Percentiles rank a stretch among this genome's conserved stretches.
phyloP scores from a whole-genome alignment of 805 yeast species.

The Komagataella kurtzmanii region DNA sequence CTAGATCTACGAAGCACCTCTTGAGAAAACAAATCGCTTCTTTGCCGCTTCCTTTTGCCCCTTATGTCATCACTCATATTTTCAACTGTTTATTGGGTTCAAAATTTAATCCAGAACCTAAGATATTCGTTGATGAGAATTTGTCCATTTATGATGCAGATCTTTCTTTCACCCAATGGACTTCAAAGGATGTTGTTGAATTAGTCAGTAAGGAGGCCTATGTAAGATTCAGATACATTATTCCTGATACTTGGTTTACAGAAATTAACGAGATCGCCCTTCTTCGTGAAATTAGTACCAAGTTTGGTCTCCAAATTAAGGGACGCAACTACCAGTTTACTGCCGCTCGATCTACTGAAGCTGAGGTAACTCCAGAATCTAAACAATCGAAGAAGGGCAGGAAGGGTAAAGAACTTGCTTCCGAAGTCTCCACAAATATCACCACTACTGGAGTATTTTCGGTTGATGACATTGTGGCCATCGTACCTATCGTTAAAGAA shows the following conservation, averaged over 20 bases:
- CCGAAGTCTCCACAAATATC: conserved; percentile 12
- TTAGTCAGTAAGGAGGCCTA: conserved; percentile 39
- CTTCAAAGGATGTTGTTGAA: conserved; percentile 28
- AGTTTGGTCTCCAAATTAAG: conserved; percentile 82
- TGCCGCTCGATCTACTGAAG: conserved; percentile 20
- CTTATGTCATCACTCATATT: conserved; percentile 53
- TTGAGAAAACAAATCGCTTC: conserved; percentile 33
- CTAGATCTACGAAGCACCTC: conserved; percentile 70
- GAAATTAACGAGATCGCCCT: conserved; percentile 24
- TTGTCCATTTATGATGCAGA: conserved; percentile 28
- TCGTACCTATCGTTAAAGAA: conserved; percentile 69
- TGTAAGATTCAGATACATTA: conserved; percentile 47
- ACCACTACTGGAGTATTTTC: conserved; percentile 22
- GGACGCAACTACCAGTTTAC: conserved; percentile 36
- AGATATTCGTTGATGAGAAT: conserved; percentile 26
- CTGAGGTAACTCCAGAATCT: conserved; percentile 17
- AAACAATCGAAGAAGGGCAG: conserved; percentile 23
- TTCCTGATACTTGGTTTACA: conserved; percentile 36
- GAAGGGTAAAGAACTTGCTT: conserved; percentile 11
- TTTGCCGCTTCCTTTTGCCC: conserved; percentile 40
- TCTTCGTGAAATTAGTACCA: conserved; percentile 58
- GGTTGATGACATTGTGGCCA: conserved; percentile 48
- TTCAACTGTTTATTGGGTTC: conserved; percentile 59
- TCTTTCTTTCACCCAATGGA: conserved; percentile 28
- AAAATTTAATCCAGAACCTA: conserved; percentile 25